Evolutionary conservation across 176 grass and related monocot genomes (phyloP).

Genomic region (Cenchrus fungigraminus): DNA sequence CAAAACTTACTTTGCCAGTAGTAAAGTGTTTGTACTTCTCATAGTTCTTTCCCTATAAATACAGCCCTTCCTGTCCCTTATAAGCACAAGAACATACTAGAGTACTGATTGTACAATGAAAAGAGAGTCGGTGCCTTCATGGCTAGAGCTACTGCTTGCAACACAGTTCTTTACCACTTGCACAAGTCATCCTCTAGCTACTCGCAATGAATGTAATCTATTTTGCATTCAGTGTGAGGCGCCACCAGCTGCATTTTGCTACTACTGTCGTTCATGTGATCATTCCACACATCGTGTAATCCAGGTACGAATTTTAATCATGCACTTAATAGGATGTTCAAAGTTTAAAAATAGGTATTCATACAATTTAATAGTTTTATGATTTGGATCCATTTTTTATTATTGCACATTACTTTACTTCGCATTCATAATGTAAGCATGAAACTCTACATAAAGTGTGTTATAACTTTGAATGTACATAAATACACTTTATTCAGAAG

Average conservation of each 20-base stretch:
- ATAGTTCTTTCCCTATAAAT: neutral
- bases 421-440: neutral
- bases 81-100: neutral
- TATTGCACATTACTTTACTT: neutral
- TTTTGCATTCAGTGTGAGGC: constrained; percentile 59
- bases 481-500: neutral
- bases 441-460: neutral
- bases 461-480: neutral
- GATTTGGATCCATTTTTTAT: too few relatives aligned
- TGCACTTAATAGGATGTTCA: neutral
- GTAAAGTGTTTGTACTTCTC: neutral
- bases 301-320: constrained; percentile 46
- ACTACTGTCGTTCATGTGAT: constrained; percentile 46
- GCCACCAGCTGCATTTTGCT: constrained; percentile 47
- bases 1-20: too few relatives aligned
- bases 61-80: neutral
- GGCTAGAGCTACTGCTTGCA: constrained; percentile 25
- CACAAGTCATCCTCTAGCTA: constrained; percentile 34
- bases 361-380: too few relatives aligned
- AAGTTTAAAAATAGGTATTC: too few relatives aligned
- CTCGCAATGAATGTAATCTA: constrained; percentile 66
- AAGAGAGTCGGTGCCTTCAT: constrained; percentile 38
- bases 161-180: constrained; percentile 55
- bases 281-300: constrained; percentile 69
- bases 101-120: constrained; percentile 7